Evolutionary conservation across 2,329 filamentous ascomycete genomes (phyloP).

Genomic region (Penicillium corylophilum): DNA sequence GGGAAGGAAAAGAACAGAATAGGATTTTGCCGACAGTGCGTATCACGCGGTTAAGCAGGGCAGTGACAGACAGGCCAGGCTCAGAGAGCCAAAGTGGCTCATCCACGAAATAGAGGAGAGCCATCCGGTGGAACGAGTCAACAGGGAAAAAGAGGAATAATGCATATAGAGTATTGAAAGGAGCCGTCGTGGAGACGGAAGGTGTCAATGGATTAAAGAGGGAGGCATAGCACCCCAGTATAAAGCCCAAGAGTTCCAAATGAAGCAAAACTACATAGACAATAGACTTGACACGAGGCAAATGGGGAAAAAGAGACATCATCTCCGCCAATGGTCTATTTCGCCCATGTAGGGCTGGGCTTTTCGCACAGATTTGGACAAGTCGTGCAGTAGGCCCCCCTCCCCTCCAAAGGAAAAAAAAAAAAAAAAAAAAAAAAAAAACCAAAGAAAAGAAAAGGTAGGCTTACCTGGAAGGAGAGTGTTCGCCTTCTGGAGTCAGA

Average conservation of each 20-base stretch:
- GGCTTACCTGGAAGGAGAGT: background rate
- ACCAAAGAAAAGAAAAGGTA: background rate
- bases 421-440: too few species aligned
- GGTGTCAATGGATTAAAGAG: background rate
- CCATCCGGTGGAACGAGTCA: background rate
- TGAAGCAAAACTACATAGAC: background rate
- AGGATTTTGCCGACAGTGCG: background rate
- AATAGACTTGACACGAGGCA: background rate
- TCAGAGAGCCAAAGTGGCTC: background rate
- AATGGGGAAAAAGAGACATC: background rate
- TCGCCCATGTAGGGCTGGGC: constrained; percentile 5
- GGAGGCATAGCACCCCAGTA: background rate
- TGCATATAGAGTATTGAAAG: background rate
- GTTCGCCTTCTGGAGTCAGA: background rate
- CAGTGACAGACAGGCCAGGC: too few species aligned
- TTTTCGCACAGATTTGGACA: constrained; percentile 1
- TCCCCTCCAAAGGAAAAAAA: too few species aligned
- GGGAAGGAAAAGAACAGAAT: background rate
- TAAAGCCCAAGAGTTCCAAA: background rate
- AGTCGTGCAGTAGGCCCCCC: background rate
- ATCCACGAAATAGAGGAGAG: background rate
- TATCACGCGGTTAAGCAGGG: constrained; percentile 5
- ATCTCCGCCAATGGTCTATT: constrained; percentile 4
- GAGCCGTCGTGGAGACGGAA: background rate
- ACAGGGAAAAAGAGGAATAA: background rate